Conservation (phyloP, 2,329 filamentous ascomycete species). For the Colletotrichum gigasporum region DNA sequence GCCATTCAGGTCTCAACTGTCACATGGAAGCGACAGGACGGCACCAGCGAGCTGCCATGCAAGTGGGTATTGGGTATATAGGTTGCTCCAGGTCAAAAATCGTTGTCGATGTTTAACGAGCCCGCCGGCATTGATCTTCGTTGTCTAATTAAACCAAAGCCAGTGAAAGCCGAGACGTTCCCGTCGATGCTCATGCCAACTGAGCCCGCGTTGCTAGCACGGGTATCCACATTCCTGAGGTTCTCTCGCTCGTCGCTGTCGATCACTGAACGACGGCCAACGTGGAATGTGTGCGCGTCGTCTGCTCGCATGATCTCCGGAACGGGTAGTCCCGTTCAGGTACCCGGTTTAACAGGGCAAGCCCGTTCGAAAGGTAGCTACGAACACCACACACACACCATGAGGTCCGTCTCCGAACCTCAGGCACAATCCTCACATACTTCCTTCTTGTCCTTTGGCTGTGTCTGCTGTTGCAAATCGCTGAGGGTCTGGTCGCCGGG, state of each 20-base stretch:
- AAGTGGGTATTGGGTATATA: no score
- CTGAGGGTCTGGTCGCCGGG: neutral
- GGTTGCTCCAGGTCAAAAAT: no score
- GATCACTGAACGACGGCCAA: neutral
- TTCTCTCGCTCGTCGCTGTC: neutral
- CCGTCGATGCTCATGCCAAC: neutral
- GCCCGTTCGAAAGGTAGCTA: no score
- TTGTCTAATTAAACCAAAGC: neutral
- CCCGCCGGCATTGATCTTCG: neutral
- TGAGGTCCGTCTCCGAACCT: neutral
- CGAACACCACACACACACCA: no score
- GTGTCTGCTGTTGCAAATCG: neutral
- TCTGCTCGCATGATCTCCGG: neutral
- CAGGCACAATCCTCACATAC: slow-evolving; percentile 29
- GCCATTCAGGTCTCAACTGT: no score
- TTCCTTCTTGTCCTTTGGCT: slow-evolving; percentile 5
- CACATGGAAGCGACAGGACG: no score
- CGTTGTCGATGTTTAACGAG: no score
- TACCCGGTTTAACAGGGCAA: no score
- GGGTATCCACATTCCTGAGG: slow-evolving; percentile 7
- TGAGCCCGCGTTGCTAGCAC: neutral
- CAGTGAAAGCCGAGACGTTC: neutral
- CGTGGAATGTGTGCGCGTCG: neutral
- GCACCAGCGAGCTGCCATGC: no score
- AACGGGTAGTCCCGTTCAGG: neutral